Conservation (phyloP, 768 basidiomycete genomes). For the Gautieria morchelliformis region DNA sequence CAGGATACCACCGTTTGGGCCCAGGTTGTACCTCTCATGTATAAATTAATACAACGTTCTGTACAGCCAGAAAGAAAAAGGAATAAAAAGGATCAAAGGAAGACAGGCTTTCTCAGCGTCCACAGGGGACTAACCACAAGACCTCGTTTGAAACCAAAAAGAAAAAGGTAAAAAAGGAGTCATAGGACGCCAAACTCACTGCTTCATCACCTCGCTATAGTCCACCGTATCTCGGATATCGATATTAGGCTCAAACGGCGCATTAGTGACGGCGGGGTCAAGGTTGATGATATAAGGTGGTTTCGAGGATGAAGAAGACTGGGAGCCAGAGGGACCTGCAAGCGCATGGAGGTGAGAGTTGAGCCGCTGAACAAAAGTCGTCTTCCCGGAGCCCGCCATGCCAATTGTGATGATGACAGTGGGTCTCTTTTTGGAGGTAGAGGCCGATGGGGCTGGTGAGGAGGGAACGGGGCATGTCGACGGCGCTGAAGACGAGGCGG, state of each 20-base stretch:
- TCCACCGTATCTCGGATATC: slow-evolving; percentile 97
- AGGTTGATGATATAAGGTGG: slow-evolving; percentile 96
- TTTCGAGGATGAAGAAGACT: no score
- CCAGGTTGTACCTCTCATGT: slow-evolving; percentile 78
- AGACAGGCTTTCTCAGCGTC: no score
- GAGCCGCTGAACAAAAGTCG: slow-evolving; percentile 91
- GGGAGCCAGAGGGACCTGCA: slow-evolving; percentile 31
- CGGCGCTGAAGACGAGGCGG: background rate
- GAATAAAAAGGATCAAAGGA: background rate
- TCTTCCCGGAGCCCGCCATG: slow-evolving; percentile 97
- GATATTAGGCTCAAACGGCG: slow-evolving; percentile 93
- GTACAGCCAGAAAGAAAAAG: background rate
- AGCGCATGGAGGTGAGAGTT: slow-evolving; percentile 81
- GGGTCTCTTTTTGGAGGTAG: slow-evolving; percentile 33
- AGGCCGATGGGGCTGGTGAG: background rate
- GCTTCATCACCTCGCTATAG: slow-evolving; percentile 99
- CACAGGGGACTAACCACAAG: background rate
- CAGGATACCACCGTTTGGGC: slow-evolving; percentile 95
- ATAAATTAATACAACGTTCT: no score
- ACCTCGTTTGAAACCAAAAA: background rate
- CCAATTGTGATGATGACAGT: slow-evolving; percentile 85
- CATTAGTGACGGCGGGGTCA: slow-evolving; percentile 87
- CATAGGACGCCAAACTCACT: slow-evolving; percentile 49
- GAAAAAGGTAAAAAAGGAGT: no score
- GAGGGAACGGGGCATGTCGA: no score